Percentiles rank a stretch among this genome's conserved stretches.
These are phyloP conservation scores for Clausena lansium DNA, from an alignment of 345 rosid species.

Conservation along the genomic window DNA sequence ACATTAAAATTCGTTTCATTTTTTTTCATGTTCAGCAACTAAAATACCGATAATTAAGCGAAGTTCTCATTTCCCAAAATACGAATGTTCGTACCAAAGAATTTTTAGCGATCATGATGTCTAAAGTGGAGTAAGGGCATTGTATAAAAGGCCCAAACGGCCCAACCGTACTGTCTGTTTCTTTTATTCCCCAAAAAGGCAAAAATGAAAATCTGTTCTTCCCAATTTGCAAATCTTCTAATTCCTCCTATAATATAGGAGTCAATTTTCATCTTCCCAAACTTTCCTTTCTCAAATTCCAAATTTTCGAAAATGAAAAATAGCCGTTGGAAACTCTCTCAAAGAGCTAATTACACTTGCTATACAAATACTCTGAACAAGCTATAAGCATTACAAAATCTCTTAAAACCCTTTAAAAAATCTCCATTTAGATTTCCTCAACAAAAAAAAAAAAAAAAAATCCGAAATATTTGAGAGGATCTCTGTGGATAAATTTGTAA, in stretches of 20 bases:
- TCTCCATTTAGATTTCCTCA: constrained; percentile 4
- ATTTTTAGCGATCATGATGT: no score
- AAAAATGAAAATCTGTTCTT: neutral
- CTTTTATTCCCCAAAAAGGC: neutral
- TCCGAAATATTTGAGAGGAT: neutral
- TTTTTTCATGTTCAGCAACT: no score
- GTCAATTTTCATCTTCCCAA: neutral
- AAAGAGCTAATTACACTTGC: neutral
- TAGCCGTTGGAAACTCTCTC: constrained; percentile 39
- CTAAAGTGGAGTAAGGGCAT: no score
- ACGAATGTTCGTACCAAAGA: no score
- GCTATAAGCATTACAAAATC: neutral
- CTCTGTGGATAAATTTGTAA: neutral
- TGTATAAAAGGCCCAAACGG: no score
- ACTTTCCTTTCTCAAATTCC: constrained; percentile 21
- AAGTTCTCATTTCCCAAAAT: no score
- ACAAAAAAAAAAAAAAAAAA: neutral
- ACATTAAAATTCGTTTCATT: no score
- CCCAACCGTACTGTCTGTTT: neutral
- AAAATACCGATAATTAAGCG: no score
- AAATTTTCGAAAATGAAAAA: constrained; percentile 1
- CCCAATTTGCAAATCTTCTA: neutral
- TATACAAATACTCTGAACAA: neutral
- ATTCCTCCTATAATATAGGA: neutral
- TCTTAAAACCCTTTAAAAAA: neutral